phyloP scores from a whole-genome alignment of 768 basidiomycete genomes.

The Cystobasidiopsis lactophilus region DNA sequence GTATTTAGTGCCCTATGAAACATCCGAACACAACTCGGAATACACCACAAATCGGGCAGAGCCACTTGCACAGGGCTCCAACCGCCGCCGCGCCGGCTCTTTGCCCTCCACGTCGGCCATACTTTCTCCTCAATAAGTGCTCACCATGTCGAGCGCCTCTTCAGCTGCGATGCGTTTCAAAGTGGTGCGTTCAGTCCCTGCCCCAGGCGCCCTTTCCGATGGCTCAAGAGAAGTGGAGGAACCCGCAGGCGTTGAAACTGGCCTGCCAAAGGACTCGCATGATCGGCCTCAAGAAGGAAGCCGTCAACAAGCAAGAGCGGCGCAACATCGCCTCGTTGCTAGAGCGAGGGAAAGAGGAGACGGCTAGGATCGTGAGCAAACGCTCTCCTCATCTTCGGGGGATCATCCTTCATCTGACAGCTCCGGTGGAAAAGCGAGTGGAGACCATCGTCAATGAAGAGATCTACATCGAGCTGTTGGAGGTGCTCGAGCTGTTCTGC shows the following conservation, averaged over 20 bases:
- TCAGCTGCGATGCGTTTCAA: too few relatives aligned
- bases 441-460: conserved; percentile 33
- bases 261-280: conserved; percentile 6
- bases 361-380: conserved; percentile 51
- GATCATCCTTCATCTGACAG: conserved; percentile 11
- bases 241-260: conserved; percentile 2
- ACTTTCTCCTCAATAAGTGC: too few relatives aligned
- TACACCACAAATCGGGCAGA: too few relatives aligned
- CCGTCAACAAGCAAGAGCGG: conserved; percentile 48
- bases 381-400: neutral
- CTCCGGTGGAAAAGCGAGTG: conserved; percentile 20
- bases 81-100: too few relatives aligned
- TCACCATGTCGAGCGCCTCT: too few relatives aligned
- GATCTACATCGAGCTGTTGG: conserved; percentile 53
- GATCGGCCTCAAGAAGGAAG: conserved; percentile 33
- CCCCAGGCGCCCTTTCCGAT: too few relatives aligned
- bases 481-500: conserved; percentile 79
- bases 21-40: too few relatives aligned
- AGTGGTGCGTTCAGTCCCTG: too few relatives aligned
- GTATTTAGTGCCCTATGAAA: too few relatives aligned
- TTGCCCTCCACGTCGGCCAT: too few relatives aligned
- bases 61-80: too few relatives aligned
- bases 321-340: conserved; percentile 61
- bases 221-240: too few relatives aligned
- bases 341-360: conserved; percentile 60